These are phyloP conservation scores for Mycena metata DNA, from an alignment of 768 basidiomycete species.

Conservation along the genomic window DNA sequence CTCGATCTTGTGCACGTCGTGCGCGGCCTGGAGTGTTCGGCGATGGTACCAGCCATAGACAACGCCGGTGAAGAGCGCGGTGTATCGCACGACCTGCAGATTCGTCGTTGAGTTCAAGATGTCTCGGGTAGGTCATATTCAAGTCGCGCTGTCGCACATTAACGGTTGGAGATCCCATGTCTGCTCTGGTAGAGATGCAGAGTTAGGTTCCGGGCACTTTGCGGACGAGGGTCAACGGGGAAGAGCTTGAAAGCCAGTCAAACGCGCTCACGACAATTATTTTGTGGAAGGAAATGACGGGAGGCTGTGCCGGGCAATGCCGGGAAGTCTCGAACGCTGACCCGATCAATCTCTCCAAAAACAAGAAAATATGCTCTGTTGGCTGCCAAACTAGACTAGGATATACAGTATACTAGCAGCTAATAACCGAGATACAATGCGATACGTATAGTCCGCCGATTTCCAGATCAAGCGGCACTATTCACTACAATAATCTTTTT, in stretches of 20 bases:
- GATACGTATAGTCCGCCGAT: not conserved
- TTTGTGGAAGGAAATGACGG: slow-evolving; percentile 21
- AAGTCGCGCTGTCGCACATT: slow-evolving; percentile 64
- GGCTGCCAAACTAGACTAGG: not conserved
- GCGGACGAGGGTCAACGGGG: slow-evolving; percentile 5
- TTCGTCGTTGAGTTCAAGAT: not conserved
- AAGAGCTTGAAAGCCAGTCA: not conserved
- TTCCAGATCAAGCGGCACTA: not conserved
- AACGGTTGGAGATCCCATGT: slow-evolving; percentile 81
- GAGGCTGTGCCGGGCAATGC: no score
- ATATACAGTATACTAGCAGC: not conserved
- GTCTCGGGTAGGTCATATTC: no score
- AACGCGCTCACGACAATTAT: slow-evolving; percentile 26
- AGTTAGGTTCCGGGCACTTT: slow-evolving; percentile 17
- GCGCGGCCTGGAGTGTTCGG: slow-evolving; percentile 85
- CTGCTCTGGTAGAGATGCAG: slow-evolving; percentile 19
- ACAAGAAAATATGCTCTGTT: no score
- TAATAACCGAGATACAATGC: not conserved
- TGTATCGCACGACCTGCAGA: slow-evolving; percentile 91
- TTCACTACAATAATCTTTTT: slow-evolving; percentile 36
- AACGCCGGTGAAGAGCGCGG: slow-evolving; percentile 88
- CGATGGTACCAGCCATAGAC: slow-evolving; percentile 94
- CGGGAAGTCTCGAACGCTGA: no score
- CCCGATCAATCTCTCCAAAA: no score
- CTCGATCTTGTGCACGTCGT: slow-evolving; percentile 82